These are phyloP conservation scores for Aspergillus luchuensis DNA, from an alignment of 2,329 filamentous ascomycete species.

Conservation along the genomic window DNA sequence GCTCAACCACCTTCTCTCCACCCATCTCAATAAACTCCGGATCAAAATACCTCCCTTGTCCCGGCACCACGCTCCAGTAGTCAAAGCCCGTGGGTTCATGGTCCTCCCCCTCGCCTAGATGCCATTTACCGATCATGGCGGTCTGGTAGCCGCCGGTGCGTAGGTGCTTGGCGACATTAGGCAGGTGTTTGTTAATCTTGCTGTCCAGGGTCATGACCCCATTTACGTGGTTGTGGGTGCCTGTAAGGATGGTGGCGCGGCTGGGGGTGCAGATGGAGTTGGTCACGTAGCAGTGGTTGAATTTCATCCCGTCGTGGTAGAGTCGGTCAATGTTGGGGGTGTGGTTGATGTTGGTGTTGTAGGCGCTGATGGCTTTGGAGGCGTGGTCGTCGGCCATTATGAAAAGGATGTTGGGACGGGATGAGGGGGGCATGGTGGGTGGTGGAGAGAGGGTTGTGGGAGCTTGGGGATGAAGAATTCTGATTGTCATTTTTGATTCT, in stretches of 20 bases:
- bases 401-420: slow-evolving; percentile 2
- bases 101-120: slow-evolving; percentile 51
- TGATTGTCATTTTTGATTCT: background rate
- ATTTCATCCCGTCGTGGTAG: background rate
- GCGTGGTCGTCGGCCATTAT: slow-evolving; percentile 6
- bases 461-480: background rate
- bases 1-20: slow-evolving; percentile 30
- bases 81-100: slow-evolving; percentile 56
- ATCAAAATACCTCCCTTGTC: slow-evolving; percentile 57
- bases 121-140: slow-evolving; percentile 59
- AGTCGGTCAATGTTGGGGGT: background rate
- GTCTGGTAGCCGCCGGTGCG: slow-evolving; percentile 52
- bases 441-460: background rate
- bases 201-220: background rate
- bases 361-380: slow-evolving; percentile 1
- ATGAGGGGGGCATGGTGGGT: background rate
- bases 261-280: slow-evolving; percentile 3
- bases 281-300: slow-evolving; percentile 7
- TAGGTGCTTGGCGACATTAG: slow-evolving; percentile 56
- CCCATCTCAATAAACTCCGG: slow-evolving; percentile 51
- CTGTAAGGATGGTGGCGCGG: background rate
- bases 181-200: slow-evolving; percentile 54
- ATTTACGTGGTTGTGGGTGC: slow-evolving; percentile 5
- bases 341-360: background rate
- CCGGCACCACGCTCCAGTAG: slow-evolving; percentile 55